phyloP scores from a whole-genome alignment of 2,329 filamentous ascomycete species.

The Penicillium sp. region DNA sequence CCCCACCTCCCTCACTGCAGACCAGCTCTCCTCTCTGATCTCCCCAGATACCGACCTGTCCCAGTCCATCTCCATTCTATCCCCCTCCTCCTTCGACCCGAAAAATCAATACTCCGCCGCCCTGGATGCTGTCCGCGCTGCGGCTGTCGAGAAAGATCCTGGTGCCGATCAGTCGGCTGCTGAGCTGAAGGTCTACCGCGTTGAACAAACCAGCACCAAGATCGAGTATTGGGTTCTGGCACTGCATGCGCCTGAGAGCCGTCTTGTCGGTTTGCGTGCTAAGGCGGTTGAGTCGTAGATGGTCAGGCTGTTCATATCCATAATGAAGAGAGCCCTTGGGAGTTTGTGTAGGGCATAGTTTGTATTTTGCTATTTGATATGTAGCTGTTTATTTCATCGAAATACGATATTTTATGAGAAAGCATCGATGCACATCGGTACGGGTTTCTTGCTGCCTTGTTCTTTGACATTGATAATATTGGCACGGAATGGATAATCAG shows the following conservation, averaged over 20 bases:
- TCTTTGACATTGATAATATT: background rate
- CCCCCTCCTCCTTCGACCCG: conserved; percentile 70
- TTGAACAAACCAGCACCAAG: conserved; percentile 62
- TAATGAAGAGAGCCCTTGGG: background rate
- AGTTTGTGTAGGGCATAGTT: background rate
- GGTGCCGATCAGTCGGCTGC: conserved; percentile 34
- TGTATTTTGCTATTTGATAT: background rate
- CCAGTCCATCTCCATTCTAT: conserved; percentile 59
- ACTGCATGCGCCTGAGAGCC: conserved; percentile 57
- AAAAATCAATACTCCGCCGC: conserved; percentile 62
- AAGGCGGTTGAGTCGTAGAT: conserved; percentile 69
- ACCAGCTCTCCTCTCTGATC: conserved; percentile 69
- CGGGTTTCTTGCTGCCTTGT: background rate
- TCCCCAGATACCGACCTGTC: conserved; percentile 32
- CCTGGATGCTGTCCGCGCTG: conserved; percentile 55
- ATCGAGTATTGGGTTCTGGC: conserved; percentile 79
- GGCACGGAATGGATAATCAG: conserved; percentile 1
- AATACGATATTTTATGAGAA: background rate
- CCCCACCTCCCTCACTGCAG: conserved; percentile 42
- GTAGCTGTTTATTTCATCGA: background rate
- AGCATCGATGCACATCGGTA: background rate
- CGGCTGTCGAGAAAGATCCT: conserved; percentile 39
- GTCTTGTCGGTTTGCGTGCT: conserved; percentile 75
- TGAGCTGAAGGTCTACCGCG: conserved; percentile 73
- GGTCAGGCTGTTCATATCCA: background rate